A percentile compares a stretch with the other conserved stretches of the same genome.
These are phyloP conservation scores for Gynochthodes officinalis DNA, from an alignment of 257 asterid species.

Conservation along the genomic window DNA sequence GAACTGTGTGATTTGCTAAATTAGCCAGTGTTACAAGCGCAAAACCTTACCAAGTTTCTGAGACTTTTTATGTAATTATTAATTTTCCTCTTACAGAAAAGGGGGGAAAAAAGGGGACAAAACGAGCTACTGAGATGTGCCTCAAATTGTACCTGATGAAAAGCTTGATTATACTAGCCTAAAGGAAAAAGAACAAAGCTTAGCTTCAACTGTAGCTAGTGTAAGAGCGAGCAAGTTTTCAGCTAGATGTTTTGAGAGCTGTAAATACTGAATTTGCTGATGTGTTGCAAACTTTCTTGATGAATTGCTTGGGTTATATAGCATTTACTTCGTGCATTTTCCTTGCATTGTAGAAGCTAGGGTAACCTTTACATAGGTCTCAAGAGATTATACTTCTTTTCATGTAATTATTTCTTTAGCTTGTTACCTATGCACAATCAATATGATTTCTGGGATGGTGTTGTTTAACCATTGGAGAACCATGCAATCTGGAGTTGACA, in stretches of 20 bases:
- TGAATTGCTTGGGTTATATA: not conserved
- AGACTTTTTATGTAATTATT: not conserved
- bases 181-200: too few relatives aligned
- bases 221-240: not conserved
- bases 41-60: not conserved
- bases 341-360: not conserved
- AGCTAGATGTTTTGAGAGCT: not conserved
- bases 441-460: not conserved
- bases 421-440: not conserved
- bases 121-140: not conserved
- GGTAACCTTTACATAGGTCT: not conserved
- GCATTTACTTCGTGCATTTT: not conserved
- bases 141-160: not conserved
- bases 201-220: not conserved
- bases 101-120: not conserved
- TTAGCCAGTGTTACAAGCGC: not conserved
- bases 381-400: not conserved
- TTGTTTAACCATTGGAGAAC: not conserved
- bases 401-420: not conserved
- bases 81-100: not conserved
- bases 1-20: not conserved
- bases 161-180: not conserved
- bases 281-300: not conserved
- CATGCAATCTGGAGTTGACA: not conserved
- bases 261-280: not conserved